Conservation (phyloP, 2,329 filamentous ascomycete species). For the Fusarium sp. region DNA sequence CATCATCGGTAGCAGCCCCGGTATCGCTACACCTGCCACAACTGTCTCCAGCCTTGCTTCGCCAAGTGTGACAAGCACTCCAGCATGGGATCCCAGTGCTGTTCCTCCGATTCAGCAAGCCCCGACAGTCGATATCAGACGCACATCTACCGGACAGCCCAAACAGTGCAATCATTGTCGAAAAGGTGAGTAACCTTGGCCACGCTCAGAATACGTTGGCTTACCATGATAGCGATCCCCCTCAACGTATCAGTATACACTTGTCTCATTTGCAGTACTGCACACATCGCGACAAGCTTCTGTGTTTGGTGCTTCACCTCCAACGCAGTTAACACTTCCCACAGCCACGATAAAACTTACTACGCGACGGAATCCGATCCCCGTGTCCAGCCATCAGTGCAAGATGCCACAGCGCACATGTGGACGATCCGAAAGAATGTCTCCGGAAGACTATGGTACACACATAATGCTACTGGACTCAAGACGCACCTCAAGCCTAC, state of each 20-base stretch:
- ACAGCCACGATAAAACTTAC: constrained; percentile 45
- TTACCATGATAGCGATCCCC: constrained; percentile 28
- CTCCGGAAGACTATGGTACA: constrained; percentile 45
- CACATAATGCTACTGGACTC: constrained; percentile 41
- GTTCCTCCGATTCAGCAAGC: constrained; percentile 2
- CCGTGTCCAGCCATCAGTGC: constrained; percentile 27
- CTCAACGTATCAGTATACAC: constrained; percentile 44
- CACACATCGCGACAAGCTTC: constrained; percentile 28
- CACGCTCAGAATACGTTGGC: no score
- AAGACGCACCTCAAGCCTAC: constrained; percentile 45
- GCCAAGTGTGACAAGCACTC: constrained; percentile 11
- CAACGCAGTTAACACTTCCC: constrained; percentile 36
- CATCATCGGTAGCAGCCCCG: constrained; percentile 20
- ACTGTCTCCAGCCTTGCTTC: constrained; percentile 18
- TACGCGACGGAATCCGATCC: constrained; percentile 46
- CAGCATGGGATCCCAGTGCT: constrained; percentile 14
- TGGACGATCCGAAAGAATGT: constrained; percentile 47
- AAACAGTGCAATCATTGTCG: constrained; percentile 37
- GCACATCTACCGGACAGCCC: constrained; percentile 15
- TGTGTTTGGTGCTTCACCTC: constrained; percentile 48
- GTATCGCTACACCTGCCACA: constrained; percentile 22
- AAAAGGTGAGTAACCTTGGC: constrained; percentile 25
- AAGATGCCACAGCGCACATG: constrained; percentile 31
- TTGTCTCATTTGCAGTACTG: constrained; percentile 48
- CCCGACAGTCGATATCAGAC: background rate